Conservation (phyloP, 805 yeast species). For the Blastobotrys parvus region DNA sequence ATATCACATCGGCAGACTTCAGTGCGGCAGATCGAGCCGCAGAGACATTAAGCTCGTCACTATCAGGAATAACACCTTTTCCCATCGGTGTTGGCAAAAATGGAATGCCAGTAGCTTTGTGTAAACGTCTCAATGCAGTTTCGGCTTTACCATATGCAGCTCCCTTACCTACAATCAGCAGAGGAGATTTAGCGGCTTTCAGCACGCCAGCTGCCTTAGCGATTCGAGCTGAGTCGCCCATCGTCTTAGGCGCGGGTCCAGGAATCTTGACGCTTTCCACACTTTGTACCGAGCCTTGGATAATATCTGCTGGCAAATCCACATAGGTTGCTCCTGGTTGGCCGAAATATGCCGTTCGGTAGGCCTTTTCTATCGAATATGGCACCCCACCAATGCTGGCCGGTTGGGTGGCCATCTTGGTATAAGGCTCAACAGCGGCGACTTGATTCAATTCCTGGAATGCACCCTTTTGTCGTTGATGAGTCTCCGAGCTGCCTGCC, state of each 20-base stretch:
- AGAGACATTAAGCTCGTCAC: constrained; percentile 39
- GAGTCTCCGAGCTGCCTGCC: constrained; percentile 52
- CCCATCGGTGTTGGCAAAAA: constrained; percentile 77
- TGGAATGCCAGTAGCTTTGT: constrained; percentile 37
- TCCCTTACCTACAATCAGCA: constrained; percentile 61
- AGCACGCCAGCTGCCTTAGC: constrained; percentile 30
- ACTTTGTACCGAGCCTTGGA: constrained; percentile 28
- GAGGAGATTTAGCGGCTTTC: constrained; percentile 36
- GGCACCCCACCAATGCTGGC: constrained; percentile 31
- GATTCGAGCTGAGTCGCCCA: constrained; percentile 32
- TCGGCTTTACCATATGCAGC: constrained; percentile 43
- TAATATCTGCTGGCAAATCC: constrained; percentile 57
- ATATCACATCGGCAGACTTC: constrained; percentile 46
- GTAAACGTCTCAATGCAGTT: constrained; percentile 32
- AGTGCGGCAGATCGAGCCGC: constrained; percentile 60
- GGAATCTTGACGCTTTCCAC: constrained; percentile 13
- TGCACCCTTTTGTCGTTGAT: constrained; percentile 48
- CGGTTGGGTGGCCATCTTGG: constrained; percentile 46
- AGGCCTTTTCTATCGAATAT: constrained; percentile 37
- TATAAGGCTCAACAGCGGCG: constrained; percentile 37
- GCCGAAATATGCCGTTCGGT: constrained; percentile 38
- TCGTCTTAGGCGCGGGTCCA: constrained; percentile 29
- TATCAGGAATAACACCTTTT: constrained; percentile 57
- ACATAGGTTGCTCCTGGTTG: constrained; percentile 55
- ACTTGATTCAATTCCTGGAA: constrained; percentile 68